These are phyloP conservation scores for Colletotrichum sp. DNA, from an alignment of 2,329 filamentous ascomycete species.

Conservation along the genomic window DNA sequence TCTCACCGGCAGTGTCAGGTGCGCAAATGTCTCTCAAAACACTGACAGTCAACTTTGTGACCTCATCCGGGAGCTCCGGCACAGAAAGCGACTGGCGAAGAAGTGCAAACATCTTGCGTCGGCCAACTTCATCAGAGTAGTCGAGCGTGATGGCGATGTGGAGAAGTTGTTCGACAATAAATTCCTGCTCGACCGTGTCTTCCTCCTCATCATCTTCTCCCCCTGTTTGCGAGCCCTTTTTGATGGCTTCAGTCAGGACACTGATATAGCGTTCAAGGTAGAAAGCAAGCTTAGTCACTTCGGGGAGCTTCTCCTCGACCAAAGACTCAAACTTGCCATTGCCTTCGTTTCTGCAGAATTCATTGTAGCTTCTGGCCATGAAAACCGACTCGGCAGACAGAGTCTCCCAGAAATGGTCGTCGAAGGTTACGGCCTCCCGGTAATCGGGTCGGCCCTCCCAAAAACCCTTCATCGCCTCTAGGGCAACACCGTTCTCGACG, in stretches of 20 bases:
- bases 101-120: slow-evolving; percentile 93
- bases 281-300: slow-evolving; percentile 89
- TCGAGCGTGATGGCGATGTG: slow-evolving; percentile 91
- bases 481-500: slow-evolving; percentile 85
- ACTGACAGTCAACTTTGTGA: slow-evolving; percentile 85
- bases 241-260: slow-evolving; percentile 68
- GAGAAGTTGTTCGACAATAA: slow-evolving; percentile 92
- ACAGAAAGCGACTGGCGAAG: slow-evolving; percentile 85
- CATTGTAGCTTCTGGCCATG: slow-evolving; percentile 89
- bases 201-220: slow-evolving; percentile 73
- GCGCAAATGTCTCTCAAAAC: slow-evolving; percentile 85
- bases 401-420: slow-evolving; percentile 80
- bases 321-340: slow-evolving; percentile 76
- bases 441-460: slow-evolving; percentile 93
- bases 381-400: slow-evolving; percentile 87
- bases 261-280: slow-evolving; percentile 82
- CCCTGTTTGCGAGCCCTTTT: slow-evolving; percentile 57
- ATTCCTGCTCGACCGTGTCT: slow-evolving; percentile 88
- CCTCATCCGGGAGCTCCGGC: slow-evolving; percentile 87
- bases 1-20: slow-evolving; percentile 72
- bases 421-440: slow-evolving; percentile 72
- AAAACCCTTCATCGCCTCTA: slow-evolving; percentile 94
- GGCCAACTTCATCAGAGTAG: slow-evolving; percentile 96
- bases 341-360: slow-evolving; percentile 80
- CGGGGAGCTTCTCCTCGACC: slow-evolving; percentile 91